Percentiles rank a stretch among this genome's conserved stretches.
These are phyloP conservation scores for Globisporangium mamillatum DNA, from an alignment of 352 stramenopile genomes.

Conservation along the genomic window DNA sequence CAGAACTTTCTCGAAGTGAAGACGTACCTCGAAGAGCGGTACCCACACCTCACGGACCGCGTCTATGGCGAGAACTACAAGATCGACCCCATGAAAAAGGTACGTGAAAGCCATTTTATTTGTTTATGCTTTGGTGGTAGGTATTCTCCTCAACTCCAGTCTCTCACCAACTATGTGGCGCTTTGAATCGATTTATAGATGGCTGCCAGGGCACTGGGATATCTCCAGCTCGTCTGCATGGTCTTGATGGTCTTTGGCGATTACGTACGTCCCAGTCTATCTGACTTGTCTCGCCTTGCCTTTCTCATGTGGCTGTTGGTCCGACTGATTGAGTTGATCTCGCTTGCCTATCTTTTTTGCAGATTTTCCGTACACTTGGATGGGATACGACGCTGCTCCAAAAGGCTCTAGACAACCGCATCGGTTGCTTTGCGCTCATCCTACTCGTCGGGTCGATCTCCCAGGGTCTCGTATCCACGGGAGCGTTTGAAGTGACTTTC, in stretches of 20 bases:
- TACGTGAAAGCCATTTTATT: constrained; percentile 5
- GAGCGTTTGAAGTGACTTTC: constrained; percentile 82
- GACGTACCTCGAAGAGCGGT: constrained; percentile 65
- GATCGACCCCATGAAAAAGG: constrained; percentile 48
- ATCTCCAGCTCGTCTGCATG: constrained; percentile 49
- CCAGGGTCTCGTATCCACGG: constrained; percentile 60
- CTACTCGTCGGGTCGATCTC: constrained; percentile 61
- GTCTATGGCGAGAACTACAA: constrained; percentile 61
- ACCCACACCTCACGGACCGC: constrained; percentile 66
- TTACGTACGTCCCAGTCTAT: constrained; percentile 33
- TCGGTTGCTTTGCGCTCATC: constrained; percentile 63
- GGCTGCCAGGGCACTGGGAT: constrained; percentile 39
- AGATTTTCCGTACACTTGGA: constrained; percentile 52
- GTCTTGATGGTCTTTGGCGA: constrained; percentile 64
- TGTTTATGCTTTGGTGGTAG: background rate
- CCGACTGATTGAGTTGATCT: background rate
- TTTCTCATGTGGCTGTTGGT: background rate
- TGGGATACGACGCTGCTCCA: constrained; percentile 48
- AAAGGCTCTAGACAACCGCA: constrained; percentile 72
- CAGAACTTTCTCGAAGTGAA: constrained; percentile 78
- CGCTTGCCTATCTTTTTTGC: background rate
- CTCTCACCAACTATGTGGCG: background rate
- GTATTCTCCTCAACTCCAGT: background rate
- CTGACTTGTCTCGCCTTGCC: background rate
- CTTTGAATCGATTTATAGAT: constrained; percentile 24